phyloP scores from a whole-genome alignment of 148 eudicot genomes.

The Cornus kousa region DNA sequence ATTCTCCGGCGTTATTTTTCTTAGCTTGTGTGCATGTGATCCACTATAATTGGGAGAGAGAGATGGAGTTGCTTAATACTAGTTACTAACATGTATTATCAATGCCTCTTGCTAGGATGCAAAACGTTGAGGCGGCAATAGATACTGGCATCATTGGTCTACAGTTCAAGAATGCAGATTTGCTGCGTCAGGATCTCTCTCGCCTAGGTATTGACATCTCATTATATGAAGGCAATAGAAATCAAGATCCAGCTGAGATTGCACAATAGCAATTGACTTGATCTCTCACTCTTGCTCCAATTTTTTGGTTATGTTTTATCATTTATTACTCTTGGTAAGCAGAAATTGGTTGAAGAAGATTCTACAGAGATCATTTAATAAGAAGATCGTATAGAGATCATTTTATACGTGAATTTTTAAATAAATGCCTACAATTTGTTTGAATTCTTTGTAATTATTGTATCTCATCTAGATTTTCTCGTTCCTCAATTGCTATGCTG shows the following conservation, averaged over 20 bases:
- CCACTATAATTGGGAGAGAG: no score
- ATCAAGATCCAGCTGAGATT: slow-evolving; percentile 15
- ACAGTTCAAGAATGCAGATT: slow-evolving; percentile 62
- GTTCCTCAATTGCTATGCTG: no score
- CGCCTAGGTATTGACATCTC: slow-evolving; percentile 45
- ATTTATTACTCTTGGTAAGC: not conserved
- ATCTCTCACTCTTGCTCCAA: not conserved
- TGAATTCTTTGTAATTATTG: no score
- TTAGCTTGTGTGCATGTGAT: no score
- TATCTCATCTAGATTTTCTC: no score
- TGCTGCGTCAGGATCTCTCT: slow-evolving; percentile 53
- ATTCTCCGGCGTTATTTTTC: no score
- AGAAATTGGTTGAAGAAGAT: not conserved
- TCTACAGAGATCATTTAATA: not conserved
- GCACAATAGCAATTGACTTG: slow-evolving; percentile 15
- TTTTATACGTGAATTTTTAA: not conserved
- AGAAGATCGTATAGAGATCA: not conserved
- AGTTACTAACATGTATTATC: not conserved
- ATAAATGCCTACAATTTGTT: not conserved
- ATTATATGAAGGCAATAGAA: slow-evolving; percentile 8
- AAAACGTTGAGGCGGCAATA: slow-evolving; percentile 76
- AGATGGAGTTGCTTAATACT: slow-evolving; percentile 4
- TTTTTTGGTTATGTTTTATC: not conserved
- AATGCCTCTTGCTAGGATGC: slow-evolving; percentile 40
- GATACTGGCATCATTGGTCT: slow-evolving; percentile 69